These are phyloP conservation scores for Corymbia citriodora DNA, from an alignment of 441 rosid genomes.

Conservation along the genomic window DNA sequence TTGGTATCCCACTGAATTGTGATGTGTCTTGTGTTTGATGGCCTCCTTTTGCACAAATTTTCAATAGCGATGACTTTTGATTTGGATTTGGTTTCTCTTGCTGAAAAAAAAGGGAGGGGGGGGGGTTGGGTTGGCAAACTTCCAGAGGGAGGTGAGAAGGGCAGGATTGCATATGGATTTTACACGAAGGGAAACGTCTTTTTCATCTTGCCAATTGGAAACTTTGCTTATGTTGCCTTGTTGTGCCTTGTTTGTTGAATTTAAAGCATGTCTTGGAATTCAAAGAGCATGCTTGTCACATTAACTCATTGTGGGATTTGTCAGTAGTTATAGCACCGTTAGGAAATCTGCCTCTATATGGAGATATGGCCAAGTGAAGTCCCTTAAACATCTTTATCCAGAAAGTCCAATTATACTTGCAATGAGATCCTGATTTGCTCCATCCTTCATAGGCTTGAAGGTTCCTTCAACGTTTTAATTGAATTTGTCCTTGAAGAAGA, in stretches of 20 bases:
- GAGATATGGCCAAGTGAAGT: too few species aligned
- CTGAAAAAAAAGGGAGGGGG: neutral
- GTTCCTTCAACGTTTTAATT: neutral
- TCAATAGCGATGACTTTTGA: neutral
- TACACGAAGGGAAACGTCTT: neutral
- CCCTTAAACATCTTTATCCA: too few species aligned
- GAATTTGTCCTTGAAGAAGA: neutral
- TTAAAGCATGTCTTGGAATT: too few species aligned
- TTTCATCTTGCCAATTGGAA: neutral
- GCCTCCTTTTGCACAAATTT: neutral
- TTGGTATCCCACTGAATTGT: neutral
- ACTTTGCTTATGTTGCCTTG: neutral
- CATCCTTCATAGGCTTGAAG: neutral
- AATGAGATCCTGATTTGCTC: too few species aligned
- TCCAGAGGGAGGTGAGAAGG: neutral
- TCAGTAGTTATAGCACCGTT: too few species aligned
- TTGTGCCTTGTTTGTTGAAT: neutral
- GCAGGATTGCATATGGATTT: neutral
- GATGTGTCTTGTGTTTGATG: neutral
- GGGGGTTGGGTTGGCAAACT: neutral
- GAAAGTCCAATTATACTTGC: too few species aligned
- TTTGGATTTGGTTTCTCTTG: neutral
- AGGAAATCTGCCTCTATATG: too few species aligned
- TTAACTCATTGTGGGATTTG: too few species aligned
- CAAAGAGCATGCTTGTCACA: too few species aligned